These are phyloP conservation scores for Metschnikowia shivogae DNA, from an alignment of 805 yeast species.

Conservation along the genomic window DNA sequence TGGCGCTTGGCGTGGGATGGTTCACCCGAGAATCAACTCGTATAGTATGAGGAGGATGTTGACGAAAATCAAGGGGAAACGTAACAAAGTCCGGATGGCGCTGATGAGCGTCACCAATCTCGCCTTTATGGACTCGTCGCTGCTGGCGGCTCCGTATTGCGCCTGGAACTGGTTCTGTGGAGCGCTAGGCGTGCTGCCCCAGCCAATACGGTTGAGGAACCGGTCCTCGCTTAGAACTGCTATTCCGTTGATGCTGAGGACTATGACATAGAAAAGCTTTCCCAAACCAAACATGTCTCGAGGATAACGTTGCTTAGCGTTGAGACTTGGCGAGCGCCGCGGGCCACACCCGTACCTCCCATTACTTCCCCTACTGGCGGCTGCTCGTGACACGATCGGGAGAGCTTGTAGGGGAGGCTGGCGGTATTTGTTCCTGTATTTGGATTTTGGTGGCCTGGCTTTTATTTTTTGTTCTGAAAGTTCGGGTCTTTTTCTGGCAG, in stretches of 20 bases:
- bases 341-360: slow-evolving; percentile 1
- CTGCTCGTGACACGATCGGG: too few species aligned
- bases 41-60: slow-evolving; percentile 64
- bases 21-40: slow-evolving; percentile 63
- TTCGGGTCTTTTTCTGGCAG: too few species aligned
- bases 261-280: slow-evolving; percentile 49
- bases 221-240: slow-evolving; percentile 80
- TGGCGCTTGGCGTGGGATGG: too few species aligned
- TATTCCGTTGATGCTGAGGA: slow-evolving; percentile 66
- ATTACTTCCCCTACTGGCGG: too few species aligned
- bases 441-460: too few species aligned
- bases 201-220: slow-evolving; percentile 58
- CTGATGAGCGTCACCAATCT: slow-evolving; percentile 62
- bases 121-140: slow-evolving; percentile 44
- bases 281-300: slow-evolving; percentile 55
- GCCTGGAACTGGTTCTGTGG: slow-evolving; percentile 18
- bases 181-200: slow-evolving; percentile 21
- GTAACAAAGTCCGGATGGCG: slow-evolving; percentile 70
- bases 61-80: slow-evolving; percentile 68
- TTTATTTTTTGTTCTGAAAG: too few species aligned
- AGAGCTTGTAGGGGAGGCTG: too few species aligned
- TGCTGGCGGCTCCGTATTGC: slow-evolving; percentile 41
- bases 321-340: slow-evolving; percentile 2
- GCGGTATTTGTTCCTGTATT: too few species aligned
- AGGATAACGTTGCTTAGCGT: neutral